A percentile compares a stretch with the other conserved stretches of the same genome.
Evolutionary conservation across 2,329 filamentous ascomycete species (phyloP).

Genomic region (Diaporthe vaccinii): DNA sequence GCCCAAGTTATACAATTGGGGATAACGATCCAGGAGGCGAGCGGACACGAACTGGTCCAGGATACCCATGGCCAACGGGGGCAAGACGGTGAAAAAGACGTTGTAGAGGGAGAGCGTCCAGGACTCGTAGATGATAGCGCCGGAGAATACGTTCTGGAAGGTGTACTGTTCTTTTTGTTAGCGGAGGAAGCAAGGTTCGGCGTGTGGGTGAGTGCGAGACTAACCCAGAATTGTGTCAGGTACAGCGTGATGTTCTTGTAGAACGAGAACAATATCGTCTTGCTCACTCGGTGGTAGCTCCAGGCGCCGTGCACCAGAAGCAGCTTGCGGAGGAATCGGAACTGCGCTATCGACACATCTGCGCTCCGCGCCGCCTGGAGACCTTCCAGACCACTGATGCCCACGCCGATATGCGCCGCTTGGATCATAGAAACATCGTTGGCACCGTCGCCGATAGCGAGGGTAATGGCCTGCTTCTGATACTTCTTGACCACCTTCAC

Average conservation of each 20-base stretch:
- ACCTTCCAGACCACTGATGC: constrained; percentile 97
- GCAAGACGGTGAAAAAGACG: constrained; percentile 95
- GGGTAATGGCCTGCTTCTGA: constrained; percentile 89
- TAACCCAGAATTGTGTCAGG: constrained; percentile 99
- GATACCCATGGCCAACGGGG: constrained; percentile 93
- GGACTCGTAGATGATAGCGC: constrained; percentile 97
- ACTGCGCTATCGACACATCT: constrained; percentile 95
- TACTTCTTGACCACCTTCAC: constrained; percentile 97
- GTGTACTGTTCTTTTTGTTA: constrained; percentile 75
- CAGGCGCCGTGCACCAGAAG: constrained; percentile 95
- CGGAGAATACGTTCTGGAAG: constrained; percentile 98
- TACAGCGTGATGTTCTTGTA: constrained; percentile 99
- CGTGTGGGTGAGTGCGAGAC: constrained; percentile 49
- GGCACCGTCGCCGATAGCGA: constrained; percentile 96
- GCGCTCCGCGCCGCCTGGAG: constrained; percentile 95
- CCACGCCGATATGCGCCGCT: constrained; percentile 96
- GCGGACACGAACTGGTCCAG: constrained; percentile 98
- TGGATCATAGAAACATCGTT: constrained; percentile 99
- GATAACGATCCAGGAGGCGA: constrained; percentile 92
- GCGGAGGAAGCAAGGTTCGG: constrained; percentile 17
- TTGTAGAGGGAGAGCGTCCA: constrained; percentile 99
- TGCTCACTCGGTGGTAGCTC: constrained; percentile 97
- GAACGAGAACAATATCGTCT: constrained; percentile 97
- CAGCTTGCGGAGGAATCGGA: constrained; percentile 93
- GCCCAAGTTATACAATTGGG: constrained; percentile 92